Conservation (phyloP, 2,329 filamentous ascomycete species). For the Fusarium secorum region DNA sequence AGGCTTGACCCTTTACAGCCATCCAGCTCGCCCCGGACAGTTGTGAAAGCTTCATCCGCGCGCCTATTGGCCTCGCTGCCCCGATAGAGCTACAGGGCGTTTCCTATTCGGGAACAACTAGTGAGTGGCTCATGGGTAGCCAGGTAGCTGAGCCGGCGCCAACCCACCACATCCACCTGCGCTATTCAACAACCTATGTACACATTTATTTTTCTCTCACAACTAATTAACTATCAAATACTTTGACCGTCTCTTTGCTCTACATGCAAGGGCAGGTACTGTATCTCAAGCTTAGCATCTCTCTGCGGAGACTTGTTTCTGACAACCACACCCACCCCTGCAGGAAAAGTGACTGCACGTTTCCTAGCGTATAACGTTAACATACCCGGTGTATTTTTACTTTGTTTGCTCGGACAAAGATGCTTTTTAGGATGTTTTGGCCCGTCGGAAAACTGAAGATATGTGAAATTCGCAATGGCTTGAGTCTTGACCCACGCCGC, state of each 20-base stretch:
- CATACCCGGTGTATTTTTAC: constrained; percentile 7
- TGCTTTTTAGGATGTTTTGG: constrained; percentile 7
- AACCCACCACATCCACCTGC: constrained; percentile 29
- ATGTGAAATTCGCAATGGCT: constrained; percentile 22
- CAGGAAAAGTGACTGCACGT: constrained; percentile 4
- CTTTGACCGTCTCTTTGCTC: constrained; percentile 16
- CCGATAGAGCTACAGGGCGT: constrained; percentile 28
- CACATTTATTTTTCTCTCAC: neutral
- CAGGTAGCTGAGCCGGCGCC: constrained; percentile 39
- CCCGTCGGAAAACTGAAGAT: constrained; percentile 6
- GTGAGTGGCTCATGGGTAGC: constrained; percentile 39
- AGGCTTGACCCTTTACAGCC: constrained; percentile 36
- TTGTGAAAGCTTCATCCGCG: constrained; percentile 36
- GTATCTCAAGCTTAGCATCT: neutral
- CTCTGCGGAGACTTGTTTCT: neutral
- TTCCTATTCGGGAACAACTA: constrained; percentile 38
- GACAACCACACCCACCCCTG: constrained; percentile 27
- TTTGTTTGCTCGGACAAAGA: constrained; percentile 12
- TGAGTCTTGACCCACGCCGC: constrained; percentile 25
- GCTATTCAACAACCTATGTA: constrained; percentile 19
- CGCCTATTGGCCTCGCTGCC: constrained; percentile 41
- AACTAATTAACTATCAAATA: constrained; percentile 1
- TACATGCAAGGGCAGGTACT: neutral
- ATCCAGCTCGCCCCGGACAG: constrained; percentile 42
- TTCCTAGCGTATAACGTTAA: constrained; percentile 19